phyloP scores from a whole-genome alignment of 768 basidiomycete genomes.

The Rubroboletus satanas region DNA sequence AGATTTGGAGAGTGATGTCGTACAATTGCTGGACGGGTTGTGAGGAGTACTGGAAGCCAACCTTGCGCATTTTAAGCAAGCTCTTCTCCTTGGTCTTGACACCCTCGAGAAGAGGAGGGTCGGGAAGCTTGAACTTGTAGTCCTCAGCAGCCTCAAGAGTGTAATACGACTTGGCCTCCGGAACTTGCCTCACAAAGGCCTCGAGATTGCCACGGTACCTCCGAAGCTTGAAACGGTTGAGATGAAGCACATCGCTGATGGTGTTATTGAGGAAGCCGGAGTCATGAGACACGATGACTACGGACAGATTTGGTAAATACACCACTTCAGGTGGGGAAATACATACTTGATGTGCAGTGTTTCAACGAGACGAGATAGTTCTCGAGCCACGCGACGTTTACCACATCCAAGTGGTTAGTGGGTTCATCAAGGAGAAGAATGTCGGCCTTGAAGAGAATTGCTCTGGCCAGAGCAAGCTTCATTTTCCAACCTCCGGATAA shows the following conservation, averaged over 20 bases:
- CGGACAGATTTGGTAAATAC: conserved; percentile 2
- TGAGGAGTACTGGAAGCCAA: conserved; percentile 94
- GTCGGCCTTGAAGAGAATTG: conserved; percentile 97
- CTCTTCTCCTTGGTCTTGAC: conserved; percentile 99
- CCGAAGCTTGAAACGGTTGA: conserved; percentile 97
- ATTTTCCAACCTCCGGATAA: conserved; percentile 99
- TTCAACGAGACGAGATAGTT: conserved; percentile 83
- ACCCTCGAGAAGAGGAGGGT: conserved; percentile 96
- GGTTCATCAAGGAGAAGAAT: conserved; percentile 96
- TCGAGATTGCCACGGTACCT: conserved; percentile 95
- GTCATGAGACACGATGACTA: conserved; percentile 97
- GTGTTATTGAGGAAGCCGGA: conserved; percentile 97
- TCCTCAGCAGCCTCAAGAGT: conserved; percentile 92
- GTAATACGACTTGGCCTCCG: conserved; percentile 98
- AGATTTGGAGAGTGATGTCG: conserved; percentile 96
- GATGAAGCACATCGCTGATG: conserved; percentile 94
- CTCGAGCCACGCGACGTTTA: conserved; percentile 98
- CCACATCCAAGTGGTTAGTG: conserved; percentile 94
- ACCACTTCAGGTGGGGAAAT: not conserved
- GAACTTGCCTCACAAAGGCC: conserved; percentile 88
- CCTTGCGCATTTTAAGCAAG: conserved; percentile 95
- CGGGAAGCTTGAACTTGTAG: conserved; percentile 98
- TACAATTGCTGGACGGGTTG: conserved; percentile 84
- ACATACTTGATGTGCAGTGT: conserved; percentile 87
- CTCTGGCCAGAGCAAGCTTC: conserved; percentile 96